phyloP scores from a whole-genome alignment of 2,329 filamentous ascomycete species.

The Triangularia setosa region DNA sequence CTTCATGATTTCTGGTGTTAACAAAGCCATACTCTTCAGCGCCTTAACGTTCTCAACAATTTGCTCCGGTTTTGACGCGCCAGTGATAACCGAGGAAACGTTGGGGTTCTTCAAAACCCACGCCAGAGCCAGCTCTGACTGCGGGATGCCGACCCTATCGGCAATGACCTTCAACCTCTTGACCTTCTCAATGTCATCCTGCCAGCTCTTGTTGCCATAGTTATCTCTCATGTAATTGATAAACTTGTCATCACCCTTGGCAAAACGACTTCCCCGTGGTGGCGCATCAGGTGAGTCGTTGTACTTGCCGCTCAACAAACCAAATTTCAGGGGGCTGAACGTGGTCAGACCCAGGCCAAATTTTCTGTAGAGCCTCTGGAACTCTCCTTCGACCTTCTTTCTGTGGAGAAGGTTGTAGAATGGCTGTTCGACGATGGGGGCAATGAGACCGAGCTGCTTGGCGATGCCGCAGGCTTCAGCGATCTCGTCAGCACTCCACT shows the following conservation, averaged over 20 bases:
- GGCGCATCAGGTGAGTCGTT: conserved; percentile 52
- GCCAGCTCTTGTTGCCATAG: conserved; percentile 53
- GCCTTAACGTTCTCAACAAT: conserved; percentile 58
- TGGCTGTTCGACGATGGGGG: conserved; percentile 44
- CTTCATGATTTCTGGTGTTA: conserved; percentile 55
- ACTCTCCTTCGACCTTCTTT: conserved; percentile 57
- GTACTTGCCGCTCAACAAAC: conserved; percentile 60
- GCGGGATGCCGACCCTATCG: conserved; percentile 57
- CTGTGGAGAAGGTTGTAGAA: conserved; percentile 59
- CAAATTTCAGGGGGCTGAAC: conserved; percentile 54
- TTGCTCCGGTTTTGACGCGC: conserved; percentile 56
- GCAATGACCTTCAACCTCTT: conserved; percentile 60
- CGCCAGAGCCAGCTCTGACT: conserved; percentile 50
- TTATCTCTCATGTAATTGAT: conserved; percentile 50
- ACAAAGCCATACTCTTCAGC: conserved; percentile 41
- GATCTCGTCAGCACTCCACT: conserved; percentile 57
- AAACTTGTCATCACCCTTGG: conserved; percentile 51
- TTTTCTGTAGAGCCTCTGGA: conserved; percentile 53
- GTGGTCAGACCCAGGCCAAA: conserved; percentile 51
- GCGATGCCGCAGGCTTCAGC: conserved; percentile 52
- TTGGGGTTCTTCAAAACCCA: conserved; percentile 62
- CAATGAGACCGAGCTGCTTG: conserved; percentile 55
- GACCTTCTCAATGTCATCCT: conserved; percentile 51
- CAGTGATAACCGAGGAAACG: conserved; percentile 59
- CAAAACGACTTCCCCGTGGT: conserved; percentile 50